Evolutionary conservation across 1,284 basidiomycete genomes (phyloP), one percentile per base, ranked within the genome.

Genomic region (Cryptococcus wingfieldii): DNA sequence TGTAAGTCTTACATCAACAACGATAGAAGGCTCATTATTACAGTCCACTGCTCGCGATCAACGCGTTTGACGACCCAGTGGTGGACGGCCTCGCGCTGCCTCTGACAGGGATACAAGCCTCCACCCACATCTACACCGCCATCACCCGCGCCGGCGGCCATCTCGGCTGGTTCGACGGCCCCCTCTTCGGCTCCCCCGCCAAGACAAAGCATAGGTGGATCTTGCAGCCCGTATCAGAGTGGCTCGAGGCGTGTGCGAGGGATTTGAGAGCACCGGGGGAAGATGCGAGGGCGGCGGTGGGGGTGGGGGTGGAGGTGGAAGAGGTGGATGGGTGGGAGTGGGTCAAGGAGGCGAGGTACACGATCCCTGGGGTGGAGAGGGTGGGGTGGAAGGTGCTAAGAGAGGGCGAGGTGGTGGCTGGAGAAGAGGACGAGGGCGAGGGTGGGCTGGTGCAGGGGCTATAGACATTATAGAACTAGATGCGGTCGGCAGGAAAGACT

Each of bases 51-150:
- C 81, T 98, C 8, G 85, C 87, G 9, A 82, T 98, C 64, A 95
- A 92, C 70, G 84, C 95, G 1, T 83, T 84, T 41, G 94, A 98
- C 75, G 95, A 98, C 77, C 96, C 96, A 2, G 79, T 83, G 48
- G 85, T 98, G 25, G 86, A 78, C 86, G 55, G 82, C 77, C 53
- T 52, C 12, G 61, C 55, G 25, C 70, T 69, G 43, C 88, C 85
- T 4, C 79, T 67, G 34, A 54, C 82, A 61, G 80, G 85, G 58
- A 80, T 82, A 7, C 79, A 81, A 55, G 80, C 79, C 12, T 88
- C 86, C 57, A 77, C 79, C 1, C 84, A 85, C 71, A 83, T 91
- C 12, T 82, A 86, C 10, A 83, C 89, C 68, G 87, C 82, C 13
- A 77, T 89, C 53, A 95, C 95, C 0, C 78, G 81, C 38, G 81